phyloP scores from a whole-genome alignment of 768 basidiomycete species.

The Boletus coccyginus region DNA sequence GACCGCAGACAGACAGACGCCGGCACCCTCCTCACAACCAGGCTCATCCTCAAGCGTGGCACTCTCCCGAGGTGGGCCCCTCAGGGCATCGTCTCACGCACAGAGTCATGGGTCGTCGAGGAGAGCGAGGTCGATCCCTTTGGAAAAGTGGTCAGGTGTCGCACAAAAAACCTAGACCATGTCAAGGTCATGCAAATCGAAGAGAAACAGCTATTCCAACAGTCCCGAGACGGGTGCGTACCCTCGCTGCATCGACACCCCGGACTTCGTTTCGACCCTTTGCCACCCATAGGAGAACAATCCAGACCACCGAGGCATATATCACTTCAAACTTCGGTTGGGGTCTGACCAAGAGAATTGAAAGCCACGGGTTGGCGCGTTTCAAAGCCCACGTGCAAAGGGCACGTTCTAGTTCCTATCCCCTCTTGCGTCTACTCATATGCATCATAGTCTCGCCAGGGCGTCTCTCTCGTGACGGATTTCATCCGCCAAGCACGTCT shows the following conservation, averaged over 20 bases:
- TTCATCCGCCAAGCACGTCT: slow-evolving; percentile 76
- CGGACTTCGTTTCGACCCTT: not conserved
- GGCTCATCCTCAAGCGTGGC: slow-evolving; percentile 90
- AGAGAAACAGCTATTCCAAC: slow-evolving; percentile 73
- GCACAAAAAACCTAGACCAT: slow-evolving; percentile 89
- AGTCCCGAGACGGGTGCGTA: slow-evolving; percentile 66
- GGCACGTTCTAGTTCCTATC: slow-evolving; percentile 41
- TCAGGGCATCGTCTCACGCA: slow-evolving; percentile 73
- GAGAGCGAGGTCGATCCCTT: slow-evolving; percentile 91
- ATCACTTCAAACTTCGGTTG: slow-evolving; percentile 90
- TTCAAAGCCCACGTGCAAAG: slow-evolving; percentile 88
- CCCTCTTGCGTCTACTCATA: not conserved
- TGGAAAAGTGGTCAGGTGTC: slow-evolving; percentile 71
- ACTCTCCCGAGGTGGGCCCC: slow-evolving; percentile 92
- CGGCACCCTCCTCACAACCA: slow-evolving; percentile 79
- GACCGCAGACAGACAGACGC: slow-evolving; percentile 70
- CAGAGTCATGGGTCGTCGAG: slow-evolving; percentile 94
- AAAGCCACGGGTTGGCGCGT: slow-evolving; percentile 76
- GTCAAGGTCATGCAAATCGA: slow-evolving; percentile 93
- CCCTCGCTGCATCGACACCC: not conserved
- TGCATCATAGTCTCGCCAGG: slow-evolving; percentile 70
- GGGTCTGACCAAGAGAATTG: slow-evolving; percentile 84
- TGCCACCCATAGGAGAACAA: slow-evolving; percentile 54
- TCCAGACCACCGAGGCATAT: slow-evolving; percentile 84
- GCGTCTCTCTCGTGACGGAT: slow-evolving; percentile 77